Evolutionary conservation across 495 filamentous ascomycete genomes (phyloP).

Genomic region (Aspergillus nidulans): DNA sequence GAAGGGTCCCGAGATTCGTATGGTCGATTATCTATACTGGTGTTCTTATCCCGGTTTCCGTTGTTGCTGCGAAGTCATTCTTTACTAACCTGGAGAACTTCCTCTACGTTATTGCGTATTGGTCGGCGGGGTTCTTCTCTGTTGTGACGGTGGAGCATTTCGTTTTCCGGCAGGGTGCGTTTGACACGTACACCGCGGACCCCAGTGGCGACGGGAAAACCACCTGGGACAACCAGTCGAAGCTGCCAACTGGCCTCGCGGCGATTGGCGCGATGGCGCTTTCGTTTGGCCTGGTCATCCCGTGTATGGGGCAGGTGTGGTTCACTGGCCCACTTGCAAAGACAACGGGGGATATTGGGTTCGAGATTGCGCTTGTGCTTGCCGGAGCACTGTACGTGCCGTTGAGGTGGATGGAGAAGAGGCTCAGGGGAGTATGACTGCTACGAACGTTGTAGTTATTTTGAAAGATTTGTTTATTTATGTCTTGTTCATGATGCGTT

Average conservation of each 20-base stretch:
- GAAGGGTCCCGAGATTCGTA: constrained; percentile 45
- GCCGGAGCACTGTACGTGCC: constrained; percentile 40
- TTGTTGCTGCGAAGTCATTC: constrained; percentile 47
- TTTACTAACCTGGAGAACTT: constrained; percentile 51
- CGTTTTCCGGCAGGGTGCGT: constrained; percentile 32
- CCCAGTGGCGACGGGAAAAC: neutral
- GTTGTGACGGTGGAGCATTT: constrained; percentile 48
- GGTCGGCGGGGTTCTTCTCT: constrained; percentile 49
- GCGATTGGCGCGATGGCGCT: constrained; percentile 36
- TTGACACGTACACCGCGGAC: constrained; percentile 36
- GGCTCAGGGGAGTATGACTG: neutral
- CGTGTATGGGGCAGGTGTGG: constrained; percentile 54
- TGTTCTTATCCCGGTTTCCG: constrained; percentile 48
- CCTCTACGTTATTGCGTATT: constrained; percentile 52
- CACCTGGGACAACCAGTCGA: constrained; percentile 43
- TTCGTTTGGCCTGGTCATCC: constrained; percentile 39
- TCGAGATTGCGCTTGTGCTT: constrained; percentile 52
- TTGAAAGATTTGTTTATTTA: too few species aligned
- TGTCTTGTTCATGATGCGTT: too few species aligned
- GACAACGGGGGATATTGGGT: constrained; percentile 54
- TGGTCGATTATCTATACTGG: constrained; percentile 47
- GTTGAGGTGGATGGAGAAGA: constrained; percentile 5
- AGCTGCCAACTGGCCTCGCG: constrained; percentile 44
- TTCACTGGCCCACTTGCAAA: constrained; percentile 50
- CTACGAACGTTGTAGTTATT: too few species aligned